These are phyloP conservation scores for Russula vinacea DNA, from an alignment of 768 basidiomycete genomes.

Conservation along the genomic window DNA sequence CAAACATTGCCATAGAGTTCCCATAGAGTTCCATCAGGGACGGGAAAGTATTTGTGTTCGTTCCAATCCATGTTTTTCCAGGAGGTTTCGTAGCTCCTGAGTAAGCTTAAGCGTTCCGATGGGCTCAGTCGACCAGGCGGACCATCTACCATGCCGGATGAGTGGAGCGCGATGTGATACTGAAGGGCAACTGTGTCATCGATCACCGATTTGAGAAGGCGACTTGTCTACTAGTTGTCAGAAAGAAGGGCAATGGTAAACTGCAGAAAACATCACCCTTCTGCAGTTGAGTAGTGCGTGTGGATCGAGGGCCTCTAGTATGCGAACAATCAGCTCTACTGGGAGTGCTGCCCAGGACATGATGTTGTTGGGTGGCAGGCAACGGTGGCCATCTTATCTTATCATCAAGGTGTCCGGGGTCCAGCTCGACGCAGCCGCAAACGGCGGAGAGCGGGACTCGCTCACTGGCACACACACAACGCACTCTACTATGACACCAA, in stretches of 20 bases:
- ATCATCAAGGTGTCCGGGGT: constrained; percentile 26
- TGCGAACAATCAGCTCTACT: constrained; percentile 13
- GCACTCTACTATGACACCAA: constrained; percentile 34
- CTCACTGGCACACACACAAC: not conserved
- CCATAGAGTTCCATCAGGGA: constrained; percentile 13
- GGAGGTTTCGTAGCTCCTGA: constrained; percentile 15
- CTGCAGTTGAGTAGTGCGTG: constrained; percentile 12
- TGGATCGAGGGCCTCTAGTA: constrained; percentile 15
- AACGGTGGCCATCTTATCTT: too few relatives aligned
- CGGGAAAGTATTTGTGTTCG: not conserved
- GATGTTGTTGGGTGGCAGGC: too few relatives aligned
- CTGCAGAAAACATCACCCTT: constrained; percentile 1
- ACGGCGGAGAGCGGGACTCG: not conserved
- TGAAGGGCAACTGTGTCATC: constrained; percentile 18
- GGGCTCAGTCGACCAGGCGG: constrained; percentile 2
- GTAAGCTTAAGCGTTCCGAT: constrained; percentile 14
- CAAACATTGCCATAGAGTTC: constrained; percentile 29
- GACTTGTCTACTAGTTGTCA: constrained; percentile 18
- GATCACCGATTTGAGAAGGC: constrained; percentile 16
- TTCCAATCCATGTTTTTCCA: constrained; percentile 26
- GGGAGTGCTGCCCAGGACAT: constrained; percentile 13
- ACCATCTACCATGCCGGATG: constrained; percentile 23
- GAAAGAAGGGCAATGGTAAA: not conserved
- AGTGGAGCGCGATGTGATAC: constrained; percentile 21
- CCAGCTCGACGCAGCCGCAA: constrained; percentile 3